Percentiles rank a stretch among this genome's conserved stretches.
phyloP scores from a whole-genome alignment of 768 basidiomycete genomes.

The Xanthoconium purpureum region DNA sequence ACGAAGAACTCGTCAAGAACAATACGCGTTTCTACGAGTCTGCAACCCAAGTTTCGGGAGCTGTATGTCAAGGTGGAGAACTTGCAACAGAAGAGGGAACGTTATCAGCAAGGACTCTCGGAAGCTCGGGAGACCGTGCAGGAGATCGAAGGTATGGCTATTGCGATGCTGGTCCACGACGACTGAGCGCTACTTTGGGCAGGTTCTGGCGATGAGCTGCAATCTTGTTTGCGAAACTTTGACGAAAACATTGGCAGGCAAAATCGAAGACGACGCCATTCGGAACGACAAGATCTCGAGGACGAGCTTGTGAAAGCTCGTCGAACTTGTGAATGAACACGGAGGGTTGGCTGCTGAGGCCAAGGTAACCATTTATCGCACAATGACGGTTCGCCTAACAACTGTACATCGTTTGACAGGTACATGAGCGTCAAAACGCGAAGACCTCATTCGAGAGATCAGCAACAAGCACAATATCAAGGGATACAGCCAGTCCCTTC shows the following conservation, averaged over 20 bases:
- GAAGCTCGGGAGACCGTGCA: conserved; percentile 62
- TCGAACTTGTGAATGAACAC: conserved; percentile 54
- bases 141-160: conserved; percentile 54
- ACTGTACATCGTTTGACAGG: conserved; percentile 40
- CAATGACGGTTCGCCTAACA: background rate
- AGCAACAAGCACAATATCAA: conserved; percentile 66
- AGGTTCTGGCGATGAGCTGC: conserved; percentile 77
- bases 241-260: conserved; percentile 56
- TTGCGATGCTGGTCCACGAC: background rate
- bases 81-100: conserved; percentile 58
- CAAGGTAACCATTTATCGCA: conserved; percentile 44
- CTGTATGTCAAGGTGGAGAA: conserved; percentile 69
- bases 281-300: conserved; percentile 58
- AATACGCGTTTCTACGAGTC: conserved; percentile 80
- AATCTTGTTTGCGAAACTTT: conserved; percentile 53
- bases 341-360: conserved; percentile 73
- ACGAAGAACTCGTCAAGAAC: conserved; percentile 61
- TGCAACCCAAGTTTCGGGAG: conserved; percentile 82
- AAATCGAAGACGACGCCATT: conserved; percentile 44
- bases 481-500: conserved; percentile 69
- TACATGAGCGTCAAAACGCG: conserved; percentile 72
- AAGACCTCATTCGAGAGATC: conserved; percentile 68
- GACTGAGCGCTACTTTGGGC: background rate
- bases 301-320: conserved; percentile 50
- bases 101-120: conserved; percentile 57